Base-by-base conservation (phyloP, 1,284 basidiomycete species). In the Anthracocystis walkeri region DNA sequence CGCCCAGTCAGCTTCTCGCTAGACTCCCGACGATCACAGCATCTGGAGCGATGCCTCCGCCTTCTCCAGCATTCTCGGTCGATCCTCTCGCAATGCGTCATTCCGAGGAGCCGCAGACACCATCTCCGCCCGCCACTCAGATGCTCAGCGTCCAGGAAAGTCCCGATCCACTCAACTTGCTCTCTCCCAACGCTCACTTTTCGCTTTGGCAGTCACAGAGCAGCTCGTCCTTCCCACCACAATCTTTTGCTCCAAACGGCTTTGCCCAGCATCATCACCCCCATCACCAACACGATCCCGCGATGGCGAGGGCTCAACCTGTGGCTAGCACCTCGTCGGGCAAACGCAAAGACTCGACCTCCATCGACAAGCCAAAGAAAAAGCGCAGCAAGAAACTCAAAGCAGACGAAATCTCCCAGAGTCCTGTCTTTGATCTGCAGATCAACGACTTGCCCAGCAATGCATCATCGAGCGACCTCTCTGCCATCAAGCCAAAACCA, bases 141-240 rank as follows among this genome's bases (percentile, higher is more conserved):
- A 41, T 56, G 20, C 27, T 69, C 40, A 35, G 62, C 0, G 62
- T 69, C 4, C 71, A 74, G 40, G 70, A 77, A 25, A 77, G 75
- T 44, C 75, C 75, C 18, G 75, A 77, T 58, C 75, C 75, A 2
- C 70, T 77, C 62, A 77, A 74, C 23, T 38, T 75, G 38, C 63
- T 75, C 23, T 70, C 67, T 7, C 72, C 72, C 18, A 59, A 67
- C 41, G 49, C 29, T 14, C 63, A 66, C 33, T 61, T 58, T 27
- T 66, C 67, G 8, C 62, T 69, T 31, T 69, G 67, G 72, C 67
- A 70, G 42, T 58, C 58, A 14, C 65, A 40, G 4, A 21, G 25
- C 41, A 18, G 44, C 7, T 12, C 57, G 23, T 35, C 65, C 1
- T 35, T 56, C 11, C 49, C 45, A 18, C 46, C 63, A 21, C 63